Evolutionary conservation across 805 yeast genomes (phyloP), one percentile per base, ranked within the genome.

Genomic region (Kodamaea kaohsiungensis): DNA sequence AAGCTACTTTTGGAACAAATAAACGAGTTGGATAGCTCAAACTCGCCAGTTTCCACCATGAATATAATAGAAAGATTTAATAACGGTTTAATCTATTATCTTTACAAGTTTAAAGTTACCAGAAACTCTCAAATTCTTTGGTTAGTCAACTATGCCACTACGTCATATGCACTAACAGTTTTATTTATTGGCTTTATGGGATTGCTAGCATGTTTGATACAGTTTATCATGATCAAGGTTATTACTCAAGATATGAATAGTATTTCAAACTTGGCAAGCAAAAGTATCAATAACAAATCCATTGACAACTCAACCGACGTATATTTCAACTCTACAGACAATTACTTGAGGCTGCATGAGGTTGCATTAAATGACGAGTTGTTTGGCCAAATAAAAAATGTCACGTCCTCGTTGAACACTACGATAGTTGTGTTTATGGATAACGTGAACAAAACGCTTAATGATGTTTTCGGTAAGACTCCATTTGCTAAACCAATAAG

Each of bases 401-500:
- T 91, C 0, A 81, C 95, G 0, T 61, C 66, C 0, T 65, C 86
- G 0, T 69, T 91, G 1, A 89, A 89, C 63, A 57, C 69, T 7
- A 88, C 96, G 0, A 74, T 90, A 1, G 69, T 77, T 17, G 70
- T 67, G 1, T 86, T 91, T 66, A 76, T 87, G 49, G 70, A 65
- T 2, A 76, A 72, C n/a, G 79, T 92, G 73, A 86, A 88, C 64
- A 61, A 64, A 2, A 84, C 84, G 0, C 67, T 95, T 5, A 75
- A 76, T 27, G 75, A 77, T 7, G 76, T 85, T 0, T 91, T 95
- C 69, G 84, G 85, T 4, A 78, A 78, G 2, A 90, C 98, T 0
- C 81, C 88, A 0, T 70, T 93, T 9, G 81, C 84, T 47, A 65
- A 66, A 1, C 88, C 96, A 0, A 76, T 91, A 46, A 77, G 79